A percentile compares a stretch with the other conserved stretches of the same genome.
Evolutionary conservation across 495 filamentous ascomycete genomes (phyloP).

Genomic region (Penicillium tannophilum): DNA sequence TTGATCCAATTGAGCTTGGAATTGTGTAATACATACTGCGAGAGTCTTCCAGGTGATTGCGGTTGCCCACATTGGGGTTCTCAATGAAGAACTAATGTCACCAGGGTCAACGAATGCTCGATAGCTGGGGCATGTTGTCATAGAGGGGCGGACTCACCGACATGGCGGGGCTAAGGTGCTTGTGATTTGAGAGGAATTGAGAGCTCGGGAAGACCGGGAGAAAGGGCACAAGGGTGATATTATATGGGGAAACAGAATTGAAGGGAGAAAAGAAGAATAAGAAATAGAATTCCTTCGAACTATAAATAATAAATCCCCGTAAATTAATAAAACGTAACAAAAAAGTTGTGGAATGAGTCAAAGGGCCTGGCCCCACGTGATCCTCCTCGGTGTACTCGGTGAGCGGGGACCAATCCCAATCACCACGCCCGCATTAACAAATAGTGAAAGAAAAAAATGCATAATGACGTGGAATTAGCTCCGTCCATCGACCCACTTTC

Average conservation of each 20-base stretch:
- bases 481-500: not conserved
- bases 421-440: slow-evolving; percentile 17
- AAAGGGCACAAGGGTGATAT: not conserved
- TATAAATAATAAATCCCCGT: not conserved
- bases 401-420: slow-evolving; percentile 24
- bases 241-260: not conserved
- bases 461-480: not conserved
- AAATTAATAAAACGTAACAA: slow-evolving; percentile 11
- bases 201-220: not conserved
- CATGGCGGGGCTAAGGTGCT: slow-evolving; percentile 33
- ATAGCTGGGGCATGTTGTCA: slow-evolving; percentile 2
- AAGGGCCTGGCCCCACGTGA: slow-evolving; percentile 22
- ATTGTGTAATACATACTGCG: slow-evolving; percentile 62
- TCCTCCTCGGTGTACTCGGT: slow-evolving; percentile 12
- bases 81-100: slow-evolving; percentile 75
- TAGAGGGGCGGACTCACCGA: slow-evolving; percentile 42
- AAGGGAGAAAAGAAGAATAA: slow-evolving; percentile 5
- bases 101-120: slow-evolving; percentile 12
- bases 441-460: slow-evolving; percentile 1
- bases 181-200: slow-evolving; percentile 7
- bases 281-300: not conserved
- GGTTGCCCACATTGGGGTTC: slow-evolving; percentile 88
- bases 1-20: not conserved
- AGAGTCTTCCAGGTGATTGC: slow-evolving; percentile 81
- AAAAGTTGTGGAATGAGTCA: slow-evolving; percentile 30